Evolutionary conservation across 371 early-diverging fungal genomes (phyloP).

Genomic region (Vavraia culicis): DNA sequence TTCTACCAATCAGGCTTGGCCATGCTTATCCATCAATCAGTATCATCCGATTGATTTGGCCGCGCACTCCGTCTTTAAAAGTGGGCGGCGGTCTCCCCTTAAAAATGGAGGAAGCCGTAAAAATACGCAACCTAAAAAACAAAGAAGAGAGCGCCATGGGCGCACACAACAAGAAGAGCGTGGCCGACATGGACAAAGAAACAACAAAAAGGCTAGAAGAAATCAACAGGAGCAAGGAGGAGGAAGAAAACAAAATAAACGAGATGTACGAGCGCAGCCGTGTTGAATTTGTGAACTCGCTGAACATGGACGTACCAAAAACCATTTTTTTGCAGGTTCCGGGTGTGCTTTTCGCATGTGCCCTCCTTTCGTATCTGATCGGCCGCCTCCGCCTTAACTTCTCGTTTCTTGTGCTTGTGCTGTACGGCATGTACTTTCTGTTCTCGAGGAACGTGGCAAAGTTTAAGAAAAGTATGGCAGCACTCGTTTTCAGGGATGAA

Average conservation of each 20-base stretch:
- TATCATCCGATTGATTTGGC: no score
- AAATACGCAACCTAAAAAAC: no score
- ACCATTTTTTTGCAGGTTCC: constrained; percentile 35
- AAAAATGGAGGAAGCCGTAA: no score
- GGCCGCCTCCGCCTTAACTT: constrained; percentile 30
- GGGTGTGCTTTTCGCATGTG: constrained; percentile 34
- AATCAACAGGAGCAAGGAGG: no score
- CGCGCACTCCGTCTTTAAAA: no score
- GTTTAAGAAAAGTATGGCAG: constrained; percentile 38
- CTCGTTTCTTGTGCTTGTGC: constrained; percentile 30
- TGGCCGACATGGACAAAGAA: no score
- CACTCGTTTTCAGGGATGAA: constrained; percentile 29
- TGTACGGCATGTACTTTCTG: constrained; percentile 37
- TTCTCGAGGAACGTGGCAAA: constrained; percentile 31
- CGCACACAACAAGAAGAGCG: no score
- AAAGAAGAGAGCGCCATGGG: no score
- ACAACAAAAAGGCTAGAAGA: no score
- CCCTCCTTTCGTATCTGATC: constrained; percentile 31
- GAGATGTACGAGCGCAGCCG: constrained; percentile 24
- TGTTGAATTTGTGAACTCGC: constrained; percentile 23
- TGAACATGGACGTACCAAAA: constrained; percentile 33
- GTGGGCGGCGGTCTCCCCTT: no score
- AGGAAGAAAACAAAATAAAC: constrained; percentile 18
- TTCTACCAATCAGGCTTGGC: no score
- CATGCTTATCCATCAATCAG: no score